Evolutionary conservation across 2,329 filamentous ascomycete genomes (phyloP), one percentile per base, ranked within the genome.

Genomic region (Pseudogymnoascus sp.): DNA sequence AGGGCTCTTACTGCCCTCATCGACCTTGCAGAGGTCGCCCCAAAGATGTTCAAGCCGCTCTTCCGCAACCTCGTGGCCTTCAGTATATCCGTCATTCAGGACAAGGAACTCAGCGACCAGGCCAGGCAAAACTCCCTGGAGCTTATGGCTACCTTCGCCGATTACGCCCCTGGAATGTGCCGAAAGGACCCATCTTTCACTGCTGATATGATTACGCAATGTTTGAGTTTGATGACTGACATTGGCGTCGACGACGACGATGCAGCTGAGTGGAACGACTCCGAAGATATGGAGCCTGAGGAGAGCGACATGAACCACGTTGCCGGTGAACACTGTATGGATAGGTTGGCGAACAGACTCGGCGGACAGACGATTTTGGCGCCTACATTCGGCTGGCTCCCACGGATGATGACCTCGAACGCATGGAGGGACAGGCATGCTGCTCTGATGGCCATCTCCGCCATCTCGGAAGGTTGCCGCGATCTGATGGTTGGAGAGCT

Each of bases 271-370:
- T 99, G 94, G 94, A 89, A 96, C 67, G 82, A 86, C 3, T 90
- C 90, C 27, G 94, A 99, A 72, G 94, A 99, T 79, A 86, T 97
- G 66, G 94, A 99, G 67, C 85, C 91, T 64, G 94, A 97, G 69
- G 94, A 99, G 76, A 97, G 91, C 72, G 94, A 99, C 71, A 85
- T 92, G 65, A 99, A 99, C 74, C 94, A 99, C 72, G 92, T 99
- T 67, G 94, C 93, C 45, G 94, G 94, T 64, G 94, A 99, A 76
- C 94, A 99, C 76, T 95, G 91, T 69, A 97, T 99, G 93, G 94
- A 99, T 73, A 87, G 94, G 63, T 80, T 99, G 61, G 93, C 94
- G 61, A 99, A 97, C 80, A 97, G 96, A 76, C 87, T 99, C 36
- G 94, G 94, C 62, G 94, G 94, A n/a, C 82, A 90, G 70, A 87